These are phyloP conservation scores for Mycena amicta DNA, from an alignment of 768 basidiomycete genomes.

Conservation along the genomic window DNA sequence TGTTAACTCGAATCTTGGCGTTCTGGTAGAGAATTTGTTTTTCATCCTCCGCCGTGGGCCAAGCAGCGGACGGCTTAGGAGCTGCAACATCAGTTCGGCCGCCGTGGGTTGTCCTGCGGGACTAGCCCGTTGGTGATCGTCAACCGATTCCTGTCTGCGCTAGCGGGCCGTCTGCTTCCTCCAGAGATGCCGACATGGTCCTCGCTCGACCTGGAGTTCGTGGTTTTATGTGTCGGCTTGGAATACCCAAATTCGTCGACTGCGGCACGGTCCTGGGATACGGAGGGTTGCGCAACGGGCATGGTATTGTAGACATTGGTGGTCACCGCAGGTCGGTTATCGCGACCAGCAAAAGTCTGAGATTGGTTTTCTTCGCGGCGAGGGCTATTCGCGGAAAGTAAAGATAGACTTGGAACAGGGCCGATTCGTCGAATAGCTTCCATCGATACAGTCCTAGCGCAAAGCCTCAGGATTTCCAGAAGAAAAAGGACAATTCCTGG, in stretches of 20 bases:
- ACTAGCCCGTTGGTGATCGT: constrained; percentile 42
- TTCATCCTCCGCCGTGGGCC: constrained; percentile 65
- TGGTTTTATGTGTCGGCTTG: constrained; percentile 9
- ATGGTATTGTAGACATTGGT: constrained; percentile 18
- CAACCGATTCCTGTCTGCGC: constrained; percentile 34
- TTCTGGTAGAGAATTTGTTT: constrained; percentile 66
- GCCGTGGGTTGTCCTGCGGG: constrained; percentile 23
- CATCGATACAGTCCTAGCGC: constrained; percentile 60
- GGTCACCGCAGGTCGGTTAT: constrained; percentile 20
- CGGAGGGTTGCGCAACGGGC: constrained; percentile 9
- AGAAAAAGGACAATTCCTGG: constrained; percentile 1
- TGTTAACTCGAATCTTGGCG: constrained; percentile 62
- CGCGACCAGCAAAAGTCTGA: constrained; percentile 22
- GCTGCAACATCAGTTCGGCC: constrained; percentile 4
- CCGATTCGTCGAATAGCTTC: constrained; percentile 69
- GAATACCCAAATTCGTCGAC: constrained; percentile 25
- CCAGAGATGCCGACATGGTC: constrained; percentile 9
- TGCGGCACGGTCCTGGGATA: too few relatives aligned
- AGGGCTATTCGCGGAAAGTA: constrained; percentile 30
- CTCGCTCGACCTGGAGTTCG: constrained; percentile 16
- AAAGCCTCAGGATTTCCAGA: not conserved
- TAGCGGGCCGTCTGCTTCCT: constrained; percentile 20
- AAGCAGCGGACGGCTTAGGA: constrained; percentile 32
- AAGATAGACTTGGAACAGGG: constrained; percentile 48
- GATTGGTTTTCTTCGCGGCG: constrained; percentile 17